Conservation (phyloP, 345 rosid species). For the Turnera subulata region DNA sequence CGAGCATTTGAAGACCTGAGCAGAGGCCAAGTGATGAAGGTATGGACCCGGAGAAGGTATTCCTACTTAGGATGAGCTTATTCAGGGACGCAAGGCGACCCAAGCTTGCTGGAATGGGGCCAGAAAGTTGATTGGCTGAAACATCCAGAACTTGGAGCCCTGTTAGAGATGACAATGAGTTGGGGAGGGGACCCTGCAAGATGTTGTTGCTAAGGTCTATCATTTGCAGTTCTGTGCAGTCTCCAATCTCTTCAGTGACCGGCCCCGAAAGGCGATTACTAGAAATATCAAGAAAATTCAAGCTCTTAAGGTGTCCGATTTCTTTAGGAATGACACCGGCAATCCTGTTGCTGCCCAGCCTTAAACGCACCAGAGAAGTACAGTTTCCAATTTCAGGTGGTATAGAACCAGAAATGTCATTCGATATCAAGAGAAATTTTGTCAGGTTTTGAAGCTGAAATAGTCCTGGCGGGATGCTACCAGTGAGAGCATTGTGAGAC, state of each 20-base stretch:
- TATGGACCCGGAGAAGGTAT: slow-evolving; percentile 62
- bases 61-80: slow-evolving; percentile 62
- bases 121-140: slow-evolving; percentile 51
- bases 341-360: slow-evolving; percentile 73
- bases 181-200: slow-evolving; percentile 59
- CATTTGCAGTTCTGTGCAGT: slow-evolving; percentile 70
- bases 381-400: slow-evolving; percentile 72
- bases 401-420: slow-evolving; percentile 64
- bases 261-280: slow-evolving; percentile 63
- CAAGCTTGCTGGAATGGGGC: slow-evolving; percentile 67
- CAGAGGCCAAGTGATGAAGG: slow-evolving; percentile 69
- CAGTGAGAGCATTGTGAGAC: slow-evolving; percentile 78
- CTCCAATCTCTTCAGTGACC: slow-evolving; percentile 70
- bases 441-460: slow-evolving; percentile 77
- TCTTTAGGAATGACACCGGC: slow-evolving; percentile 63
- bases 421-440: slow-evolving; percentile 66
- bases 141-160: slow-evolving; percentile 75
- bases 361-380: slow-evolving; percentile 62
- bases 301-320: slow-evolving; percentile 54
- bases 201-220: slow-evolving; percentile 76
- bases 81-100: slow-evolving; percentile 63
- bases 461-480: slow-evolving; percentile 65
- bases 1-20: slow-evolving; percentile 83
- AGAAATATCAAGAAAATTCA: slow-evolving; percentile 74
- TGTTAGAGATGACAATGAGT: slow-evolving; percentile 54